These are phyloP conservation scores for Pythium angustatum DNA, from an alignment of 352 stramenopile genomes.

Conservation along the genomic window DNA sequence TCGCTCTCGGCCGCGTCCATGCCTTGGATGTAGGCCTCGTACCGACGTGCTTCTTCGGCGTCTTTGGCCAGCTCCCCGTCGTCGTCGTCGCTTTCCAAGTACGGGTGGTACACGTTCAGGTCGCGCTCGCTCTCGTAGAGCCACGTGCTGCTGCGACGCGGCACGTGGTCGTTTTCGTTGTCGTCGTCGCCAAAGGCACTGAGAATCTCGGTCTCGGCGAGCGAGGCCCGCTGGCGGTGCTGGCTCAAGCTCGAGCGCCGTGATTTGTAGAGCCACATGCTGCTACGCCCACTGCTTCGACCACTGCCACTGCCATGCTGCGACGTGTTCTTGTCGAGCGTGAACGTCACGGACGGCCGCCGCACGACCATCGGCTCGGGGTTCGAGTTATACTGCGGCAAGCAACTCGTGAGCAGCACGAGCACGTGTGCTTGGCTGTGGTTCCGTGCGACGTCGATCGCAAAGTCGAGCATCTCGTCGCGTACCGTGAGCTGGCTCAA, in stretches of 20 bases:
- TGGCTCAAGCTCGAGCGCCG: constrained; percentile 16
- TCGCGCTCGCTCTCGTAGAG: constrained; percentile 16
- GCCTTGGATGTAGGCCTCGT: constrained; percentile 44
- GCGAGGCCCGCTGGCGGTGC: constrained; percentile 28
- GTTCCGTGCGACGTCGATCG: constrained; percentile 49
- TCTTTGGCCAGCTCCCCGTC: constrained; percentile 9
- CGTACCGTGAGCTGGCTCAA: constrained; percentile 36
- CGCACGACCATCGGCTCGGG: not conserved
- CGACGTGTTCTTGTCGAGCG: constrained; percentile 1
- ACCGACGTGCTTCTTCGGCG: constrained; percentile 6
- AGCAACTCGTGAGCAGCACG: constrained; percentile 66
- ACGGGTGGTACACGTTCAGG: constrained; percentile 30
- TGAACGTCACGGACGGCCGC: constrained; percentile 7
- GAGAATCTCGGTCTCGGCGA: constrained; percentile 40
- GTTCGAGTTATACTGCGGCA: constrained; percentile 45
- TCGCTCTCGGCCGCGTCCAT: constrained; percentile 28
- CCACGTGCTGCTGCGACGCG: constrained; percentile 31
- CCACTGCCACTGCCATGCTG: not conserved
- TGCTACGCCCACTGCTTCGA: not conserved
- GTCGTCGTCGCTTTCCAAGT: constrained; percentile 20
- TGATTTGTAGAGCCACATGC: not conserved
- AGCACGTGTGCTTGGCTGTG: constrained; percentile 68
- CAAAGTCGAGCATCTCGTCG: constrained; percentile 41
- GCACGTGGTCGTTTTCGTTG: not conserved
- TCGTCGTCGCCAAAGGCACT: constrained; percentile 30